Evolutionary conservation across 192 early-diverging fungal species (phyloP), one percentile per base, ranked within the genome.

Genomic region (Podila epigama): DNA sequence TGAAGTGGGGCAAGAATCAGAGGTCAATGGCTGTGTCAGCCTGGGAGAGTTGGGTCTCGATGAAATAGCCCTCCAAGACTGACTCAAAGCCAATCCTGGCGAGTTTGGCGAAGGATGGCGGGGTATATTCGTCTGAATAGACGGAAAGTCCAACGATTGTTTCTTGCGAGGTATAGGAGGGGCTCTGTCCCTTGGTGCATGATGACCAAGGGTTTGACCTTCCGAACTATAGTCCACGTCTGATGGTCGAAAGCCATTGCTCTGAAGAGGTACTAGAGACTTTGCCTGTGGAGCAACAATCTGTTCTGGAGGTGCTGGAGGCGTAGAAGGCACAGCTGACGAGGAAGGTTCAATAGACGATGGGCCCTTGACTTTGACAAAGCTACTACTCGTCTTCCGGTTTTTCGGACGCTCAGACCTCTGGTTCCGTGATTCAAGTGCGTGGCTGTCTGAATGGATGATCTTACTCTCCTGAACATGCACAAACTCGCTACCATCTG

Each of bases 341-440:
- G 63, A 44, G n/a, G 48, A 60, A 9, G 37, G 53, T 20, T 13
- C 51, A 6, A 44, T 44, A 3, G 37, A 42, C 12, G 15, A 39
- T 0, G 60, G 54, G 37, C 18, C 42, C 61, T 51, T 58, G 31
- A 70, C 31, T 20, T 70, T 63, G 20, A 70, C 32, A 62, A 63
- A 70, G 1, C 42, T 42, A 42, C 44, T 58, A 7, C 69, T 60
- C 25, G 62, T 70, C 35, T 70, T 60, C 12, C 61, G 54, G n/a
- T 57, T 48, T 9, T 55, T 60, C 48, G 57, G 60, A 2, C 69
- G 69, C 20, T 62, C 53, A 3, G 32, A 9, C 15, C 31, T 36
- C 2, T 39, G 20, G 1, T 51, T n/a, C 6, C 35, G 32, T 2
- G 53, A 58, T 29, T 69, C 28, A 4, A 39, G 15, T 34, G 29